Conservation (phyloP, 768 basidiomycete species). For the Phanerodontia chrysosporium region DNA sequence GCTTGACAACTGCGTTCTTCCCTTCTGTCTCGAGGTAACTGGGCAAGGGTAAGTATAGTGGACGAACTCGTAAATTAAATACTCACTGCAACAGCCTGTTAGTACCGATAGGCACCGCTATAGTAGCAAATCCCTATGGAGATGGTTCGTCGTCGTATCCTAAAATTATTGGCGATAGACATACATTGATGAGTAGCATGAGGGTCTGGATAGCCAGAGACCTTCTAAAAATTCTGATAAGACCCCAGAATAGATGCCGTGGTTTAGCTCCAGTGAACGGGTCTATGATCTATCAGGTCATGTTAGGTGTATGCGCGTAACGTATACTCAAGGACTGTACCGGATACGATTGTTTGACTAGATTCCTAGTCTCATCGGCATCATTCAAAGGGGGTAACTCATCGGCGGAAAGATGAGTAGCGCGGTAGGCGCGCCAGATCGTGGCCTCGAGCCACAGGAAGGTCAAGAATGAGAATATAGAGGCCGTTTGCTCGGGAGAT, state of each 20-base stretch:
- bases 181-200: conserved; percentile 4
- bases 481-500: conserved; percentile 24
- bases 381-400: conserved; percentile 45
- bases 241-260: conserved; percentile 24
- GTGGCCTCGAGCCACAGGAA: conserved; percentile 52
- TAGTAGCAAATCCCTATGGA: conserved; percentile 3
- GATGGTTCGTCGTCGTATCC: too few relatives aligned
- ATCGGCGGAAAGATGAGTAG: conserved; percentile 37
- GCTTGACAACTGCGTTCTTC: conserved; percentile 43
- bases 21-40: conserved; percentile 59
- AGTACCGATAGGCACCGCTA: conserved; percentile 28
- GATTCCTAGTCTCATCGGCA: conserved; percentile 29
- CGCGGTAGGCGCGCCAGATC: conserved; percentile 36
- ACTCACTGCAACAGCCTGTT: conserved; percentile 31
- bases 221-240: conserved; percentile 20
- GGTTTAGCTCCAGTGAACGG: conserved; percentile 13
- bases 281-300: conserved; percentile 16
- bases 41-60: conserved; percentile 18
- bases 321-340: conserved; percentile 16
- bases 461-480: conserved; percentile 27
- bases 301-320: too few relatives aligned
- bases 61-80: too few relatives aligned
- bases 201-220: neutral
- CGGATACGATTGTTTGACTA: conserved; percentile 27
- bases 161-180: neutral